Percentiles rank a stretch among this genome's conserved stretches.
These are phyloP conservation scores for Leccinellum rugosiceps DNA, from an alignment of 768 basidiomycete species.

Conservation along the genomic window DNA sequence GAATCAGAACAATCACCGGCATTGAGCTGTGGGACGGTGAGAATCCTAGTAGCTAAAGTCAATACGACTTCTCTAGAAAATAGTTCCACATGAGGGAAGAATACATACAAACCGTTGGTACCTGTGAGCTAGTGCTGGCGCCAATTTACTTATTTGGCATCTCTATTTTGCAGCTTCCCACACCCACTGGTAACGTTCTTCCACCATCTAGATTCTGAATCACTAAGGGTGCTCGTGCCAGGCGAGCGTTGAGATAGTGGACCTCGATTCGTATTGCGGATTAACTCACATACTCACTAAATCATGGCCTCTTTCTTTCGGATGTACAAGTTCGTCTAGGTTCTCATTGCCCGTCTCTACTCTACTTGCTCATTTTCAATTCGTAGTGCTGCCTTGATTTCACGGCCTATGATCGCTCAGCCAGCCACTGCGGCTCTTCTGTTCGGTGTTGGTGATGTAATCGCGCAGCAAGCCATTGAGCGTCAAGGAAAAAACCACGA, in stretches of 20 bases:
- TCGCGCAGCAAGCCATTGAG: conserved; percentile 87
- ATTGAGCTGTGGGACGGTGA: neutral
- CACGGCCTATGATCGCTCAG: conserved; percentile 61
- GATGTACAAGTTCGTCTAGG: conserved; percentile 39
- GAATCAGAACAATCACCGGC: neutral
- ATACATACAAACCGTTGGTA: too few relatives aligned
- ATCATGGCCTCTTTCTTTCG: conserved; percentile 42
- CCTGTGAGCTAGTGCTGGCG: too few relatives aligned
- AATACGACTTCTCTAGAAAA: neutral
- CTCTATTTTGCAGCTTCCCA: neutral
- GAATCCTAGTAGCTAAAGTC: neutral
- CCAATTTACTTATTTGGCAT: neutral
- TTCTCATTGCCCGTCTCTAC: neutral
- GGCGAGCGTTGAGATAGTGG: neutral
- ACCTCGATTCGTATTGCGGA: neutral
- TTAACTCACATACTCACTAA: conserved; percentile 8
- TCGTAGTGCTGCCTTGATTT: conserved; percentile 54
- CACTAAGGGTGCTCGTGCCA: neutral
- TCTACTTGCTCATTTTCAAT: conserved; percentile 4
- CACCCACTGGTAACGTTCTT: neutral
- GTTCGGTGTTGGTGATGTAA: conserved; percentile 73
- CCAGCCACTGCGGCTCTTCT: conserved; percentile 62
- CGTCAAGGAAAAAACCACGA: conserved; percentile 71
- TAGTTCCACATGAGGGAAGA: neutral
- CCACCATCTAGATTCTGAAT: too few relatives aligned